A percentile compares a stretch with the other conserved stretches of the same genome.
These are phyloP conservation scores for Pyrenula aspistea DNA, from an alignment of 495 filamentous ascomycete genomes.

Conservation along the genomic window DNA sequence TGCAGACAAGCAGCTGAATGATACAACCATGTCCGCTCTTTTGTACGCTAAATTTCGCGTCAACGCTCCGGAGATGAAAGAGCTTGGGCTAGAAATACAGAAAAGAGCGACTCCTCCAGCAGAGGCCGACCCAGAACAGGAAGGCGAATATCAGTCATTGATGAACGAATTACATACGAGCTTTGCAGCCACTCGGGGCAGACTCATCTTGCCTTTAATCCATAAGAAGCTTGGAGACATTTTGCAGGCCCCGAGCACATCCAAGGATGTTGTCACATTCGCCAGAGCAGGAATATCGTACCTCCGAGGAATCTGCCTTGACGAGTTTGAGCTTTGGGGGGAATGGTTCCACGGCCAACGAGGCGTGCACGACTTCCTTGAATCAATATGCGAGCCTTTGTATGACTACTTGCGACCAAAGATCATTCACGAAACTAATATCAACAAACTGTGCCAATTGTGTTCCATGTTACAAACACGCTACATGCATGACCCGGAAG, in stretches of 20 bases:
- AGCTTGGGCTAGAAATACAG: conserved; percentile 55
- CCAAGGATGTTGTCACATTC: conserved; percentile 57
- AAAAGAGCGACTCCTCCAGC: conserved; percentile 50
- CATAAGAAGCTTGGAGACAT: conserved; percentile 55
- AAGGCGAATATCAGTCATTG: conserved; percentile 54
- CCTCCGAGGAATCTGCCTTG: conserved; percentile 55
- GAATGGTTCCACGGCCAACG: conserved; percentile 64
- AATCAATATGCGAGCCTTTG: conserved; percentile 62
- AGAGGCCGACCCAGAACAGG: conserved; percentile 48
- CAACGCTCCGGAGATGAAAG: conserved; percentile 52
- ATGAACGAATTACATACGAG: conserved; percentile 58
- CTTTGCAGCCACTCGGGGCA: conserved; percentile 44
- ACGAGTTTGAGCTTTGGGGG: conserved; percentile 64
- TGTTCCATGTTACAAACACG: conserved; percentile 73
- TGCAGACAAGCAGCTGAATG: conserved; percentile 57
- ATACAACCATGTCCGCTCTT: conserved; percentile 63
- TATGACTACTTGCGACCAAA: conserved; percentile 59
- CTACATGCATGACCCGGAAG: conserved; percentile 63
- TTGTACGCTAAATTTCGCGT: conserved; percentile 70
- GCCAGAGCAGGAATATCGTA: conserved; percentile 59
- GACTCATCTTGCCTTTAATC: conserved; percentile 46
- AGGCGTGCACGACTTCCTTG: conserved; percentile 59
- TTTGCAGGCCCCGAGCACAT: conserved; percentile 49
- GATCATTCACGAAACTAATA: conserved; percentile 58
- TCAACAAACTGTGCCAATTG: conserved; percentile 68